Conservation (phyloP, 169 alveolate species). For the Cryptosporidium xiaoi region DNA sequence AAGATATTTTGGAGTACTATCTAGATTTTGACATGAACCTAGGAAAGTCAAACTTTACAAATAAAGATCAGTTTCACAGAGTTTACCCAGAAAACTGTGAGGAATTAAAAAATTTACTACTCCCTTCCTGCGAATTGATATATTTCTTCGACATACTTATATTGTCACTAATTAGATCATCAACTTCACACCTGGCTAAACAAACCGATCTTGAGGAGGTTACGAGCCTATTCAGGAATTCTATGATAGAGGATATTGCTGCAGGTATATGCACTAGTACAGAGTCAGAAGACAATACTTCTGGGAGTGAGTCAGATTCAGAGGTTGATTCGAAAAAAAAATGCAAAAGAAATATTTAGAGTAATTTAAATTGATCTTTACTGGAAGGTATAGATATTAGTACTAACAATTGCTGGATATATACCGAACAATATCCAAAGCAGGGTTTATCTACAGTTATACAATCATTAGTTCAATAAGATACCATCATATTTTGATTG, state of each 20-base stretch:
- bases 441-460: neutral
- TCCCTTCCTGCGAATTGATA: constrained; percentile 45
- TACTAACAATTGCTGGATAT: neutral
- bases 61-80: constrained; percentile 12
- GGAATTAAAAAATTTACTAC: constrained; percentile 6
- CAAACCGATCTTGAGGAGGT: constrained; percentile 1
- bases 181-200: constrained; percentile 2
- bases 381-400: too few relatives aligned
- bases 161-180: constrained; percentile 26
- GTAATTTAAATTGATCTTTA: neutral
- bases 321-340: neutral
- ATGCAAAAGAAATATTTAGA: neutral
- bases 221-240: constrained; percentile 30
- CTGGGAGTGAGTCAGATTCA: constrained; percentile 36
- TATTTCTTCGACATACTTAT: constrained; percentile 36
- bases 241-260: constrained; percentile 39
- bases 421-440: neutral
- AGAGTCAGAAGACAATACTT: neutral
- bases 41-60: neutral
- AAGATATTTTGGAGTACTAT: constrained; percentile 41
- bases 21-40: neutral
- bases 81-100: constrained; percentile 25
- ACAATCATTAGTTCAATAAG: constrained; percentile 83
- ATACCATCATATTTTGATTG: constrained; percentile 97
- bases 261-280: constrained; percentile 14